Percentiles rank a stretch among this genome's conserved stretches.
phyloP scores from a whole-genome alignment of 257 asterid species.

The Fraxinus pennsylvanica region DNA sequence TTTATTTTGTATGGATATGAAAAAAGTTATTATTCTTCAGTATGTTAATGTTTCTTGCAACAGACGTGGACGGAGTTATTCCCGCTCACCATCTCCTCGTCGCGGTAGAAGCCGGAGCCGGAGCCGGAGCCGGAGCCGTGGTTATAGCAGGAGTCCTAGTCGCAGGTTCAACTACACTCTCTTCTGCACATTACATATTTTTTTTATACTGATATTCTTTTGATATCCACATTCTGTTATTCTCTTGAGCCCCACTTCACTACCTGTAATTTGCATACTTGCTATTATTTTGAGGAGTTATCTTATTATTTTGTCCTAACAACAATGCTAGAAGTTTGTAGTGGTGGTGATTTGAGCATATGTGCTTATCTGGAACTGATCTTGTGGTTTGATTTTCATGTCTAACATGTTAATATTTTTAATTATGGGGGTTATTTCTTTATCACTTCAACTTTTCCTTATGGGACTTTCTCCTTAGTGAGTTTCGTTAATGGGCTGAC shows the following conservation, averaged over 20 bases:
- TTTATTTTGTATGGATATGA: not conserved
- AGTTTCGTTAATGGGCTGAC: not conserved
- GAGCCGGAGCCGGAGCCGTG: not conserved
- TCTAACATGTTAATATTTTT: not conserved
- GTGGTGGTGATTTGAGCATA: not conserved
- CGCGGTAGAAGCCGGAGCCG: slow-evolving; percentile 35
- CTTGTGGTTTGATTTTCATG: not conserved
- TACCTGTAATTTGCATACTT: not conserved
- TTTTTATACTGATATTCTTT: not conserved
- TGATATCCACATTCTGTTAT: not conserved
- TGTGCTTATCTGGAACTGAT: not conserved
- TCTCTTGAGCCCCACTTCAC: not conserved
- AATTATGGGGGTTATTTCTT: not conserved
- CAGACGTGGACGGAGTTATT: slow-evolving; percentile 53
- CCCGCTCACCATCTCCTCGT: slow-evolving; percentile 60
- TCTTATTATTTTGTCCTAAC: not conserved
- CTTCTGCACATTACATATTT: not conserved
- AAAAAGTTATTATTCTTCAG: not conserved
- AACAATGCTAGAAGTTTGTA: not conserved
- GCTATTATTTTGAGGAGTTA: not conserved
- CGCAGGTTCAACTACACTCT: slow-evolving; percentile 37
- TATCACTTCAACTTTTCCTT: not conserved
- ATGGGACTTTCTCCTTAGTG: not conserved
- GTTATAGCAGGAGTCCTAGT: slow-evolving; percentile 54
- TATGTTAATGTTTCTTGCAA: not conserved